phyloP scores from a whole-genome alignment of 2,329 filamentous ascomycete species.

The Drechslerella dactyloides region DNA sequence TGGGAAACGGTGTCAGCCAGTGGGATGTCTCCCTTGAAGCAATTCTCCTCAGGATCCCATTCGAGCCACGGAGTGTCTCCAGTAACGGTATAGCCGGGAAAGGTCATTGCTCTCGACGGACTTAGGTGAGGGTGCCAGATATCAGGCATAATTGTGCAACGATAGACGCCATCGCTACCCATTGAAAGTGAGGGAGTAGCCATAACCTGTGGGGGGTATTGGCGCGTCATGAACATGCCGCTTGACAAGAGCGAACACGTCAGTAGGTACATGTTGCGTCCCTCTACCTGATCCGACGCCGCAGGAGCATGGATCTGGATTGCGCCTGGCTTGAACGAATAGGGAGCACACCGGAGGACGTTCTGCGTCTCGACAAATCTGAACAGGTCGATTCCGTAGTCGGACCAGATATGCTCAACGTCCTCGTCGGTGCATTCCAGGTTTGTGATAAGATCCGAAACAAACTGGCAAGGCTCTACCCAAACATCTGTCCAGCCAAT shows the following conservation, averaged over 20 bases:
- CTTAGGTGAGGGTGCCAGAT: slow-evolving; percentile 38
- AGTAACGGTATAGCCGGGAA: slow-evolving; percentile 15
- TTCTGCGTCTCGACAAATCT: slow-evolving; percentile 32
- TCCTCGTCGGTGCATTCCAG: neutral
- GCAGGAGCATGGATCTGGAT: slow-evolving; percentile 8
- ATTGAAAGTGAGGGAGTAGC: neutral
- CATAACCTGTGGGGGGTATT: slow-evolving; percentile 19
- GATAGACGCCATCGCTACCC: neutral
- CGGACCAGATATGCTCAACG: slow-evolving; percentile 4
- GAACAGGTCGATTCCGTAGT: slow-evolving; percentile 32
- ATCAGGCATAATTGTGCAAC: slow-evolving; percentile 12
- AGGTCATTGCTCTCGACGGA: neutral
- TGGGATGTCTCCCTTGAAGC: slow-evolving; percentile 26
- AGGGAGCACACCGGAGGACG: slow-evolving; percentile 8
- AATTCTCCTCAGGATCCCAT: slow-evolving; percentile 17
- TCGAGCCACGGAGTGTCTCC: slow-evolving; percentile 22
- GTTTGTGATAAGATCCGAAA: neutral
- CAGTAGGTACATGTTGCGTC: slow-evolving; percentile 20
- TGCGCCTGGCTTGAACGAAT: slow-evolving; percentile 16
- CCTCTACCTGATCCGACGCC: neutral
- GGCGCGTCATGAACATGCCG: slow-evolving; percentile 14
- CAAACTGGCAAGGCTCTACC: slow-evolving; percentile 18
- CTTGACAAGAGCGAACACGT: slow-evolving; percentile 11
- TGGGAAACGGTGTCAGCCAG: neutral
- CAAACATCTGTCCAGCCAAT: slow-evolving; percentile 30